Evolutionary conservation across 1,284 basidiomycete species (phyloP), one percentile per base, ranked within the genome.

Genomic region (Pascua sp.): DNA sequence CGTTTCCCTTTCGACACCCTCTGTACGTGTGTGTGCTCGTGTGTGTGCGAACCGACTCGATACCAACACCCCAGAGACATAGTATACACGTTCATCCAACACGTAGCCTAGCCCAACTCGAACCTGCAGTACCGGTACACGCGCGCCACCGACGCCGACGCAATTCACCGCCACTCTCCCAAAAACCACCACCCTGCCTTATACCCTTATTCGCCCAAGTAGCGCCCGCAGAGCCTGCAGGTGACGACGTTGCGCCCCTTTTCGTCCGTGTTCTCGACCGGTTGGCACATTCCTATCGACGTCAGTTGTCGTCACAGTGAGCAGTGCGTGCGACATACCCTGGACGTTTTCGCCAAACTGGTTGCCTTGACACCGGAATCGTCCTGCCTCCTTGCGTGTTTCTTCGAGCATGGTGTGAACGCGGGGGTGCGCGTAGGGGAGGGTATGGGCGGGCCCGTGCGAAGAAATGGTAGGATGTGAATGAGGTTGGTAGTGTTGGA

Each of bases 281-380:
- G 55, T 45, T 51, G 51, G 49, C 55, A 56, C 15, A 44, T 49
- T 16, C 49, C 55, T 55, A 43, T 13, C 8, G 45, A 16, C 15
- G 48, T 48, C 37, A 38, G 41, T n/a, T 48, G 16, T 13, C 17
- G 2, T 11, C 37, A 11, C 3, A 11, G 17, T 3, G 3, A 4
- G 1, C 7, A 17, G 38, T 17, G 12, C 24, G 3, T 13, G 16
- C 15, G 7, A 55, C 53, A 41, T 13, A 55, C 53, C 53, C 15
- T 45, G 40, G 42, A 46, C 43, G 24, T 49, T 49, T 42, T 48
- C 48, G 12, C 53, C 53, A n/a, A 55, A 42, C 15, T n/a, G 42
- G 24, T 48, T 55, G 15, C 53, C 53, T 10, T 48, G 37, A 32
- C 53, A 55, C 10, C 17, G n/a, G 47, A 49, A 49, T 39, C 47